Conservation (phyloP, 257 asterid genomes). For the Jacaranda mimosifolia region DNA sequence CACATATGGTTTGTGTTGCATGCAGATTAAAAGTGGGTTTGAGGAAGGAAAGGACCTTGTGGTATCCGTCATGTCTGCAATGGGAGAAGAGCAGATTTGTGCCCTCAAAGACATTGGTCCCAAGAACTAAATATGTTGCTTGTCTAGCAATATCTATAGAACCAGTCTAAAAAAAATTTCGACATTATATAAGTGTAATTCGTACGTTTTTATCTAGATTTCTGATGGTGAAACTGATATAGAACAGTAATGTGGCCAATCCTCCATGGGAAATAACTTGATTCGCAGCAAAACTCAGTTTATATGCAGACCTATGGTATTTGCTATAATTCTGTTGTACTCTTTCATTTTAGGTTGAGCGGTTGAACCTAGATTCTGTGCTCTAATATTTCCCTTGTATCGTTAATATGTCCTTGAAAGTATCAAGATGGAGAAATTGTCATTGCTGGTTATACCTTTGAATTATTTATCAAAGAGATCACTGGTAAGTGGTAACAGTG, state of each 20-base stretch:
- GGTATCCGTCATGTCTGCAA: slow-evolving; percentile 69
- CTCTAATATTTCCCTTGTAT: background rate
- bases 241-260: slow-evolving; percentile 1
- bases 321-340: background rate
- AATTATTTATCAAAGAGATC: too few species aligned
- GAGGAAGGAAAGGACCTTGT: slow-evolving; percentile 82
- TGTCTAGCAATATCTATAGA: slow-evolving; percentile 24
- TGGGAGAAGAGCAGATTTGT: slow-evolving; percentile 87
- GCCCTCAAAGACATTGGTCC: slow-evolving; percentile 73
- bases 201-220: background rate
- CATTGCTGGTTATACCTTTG: too few species aligned
- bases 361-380: background rate
- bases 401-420: background rate
- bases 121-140: slow-evolving; percentile 43
- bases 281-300: background rate
- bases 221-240: slow-evolving; percentile 31
- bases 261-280: background rate
- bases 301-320: slow-evolving; percentile 3
- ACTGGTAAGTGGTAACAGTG: too few species aligned
- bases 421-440: too few species aligned
- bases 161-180: slow-evolving; percentile 14
- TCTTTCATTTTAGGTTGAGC: background rate
- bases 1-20: background rate
- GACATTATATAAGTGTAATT: too few species aligned
- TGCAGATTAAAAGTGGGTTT: slow-evolving; percentile 67